Evolutionary conservation across 805 yeast species (phyloP).

Genomic region (Cyberlindnera misumaiensis): DNA sequence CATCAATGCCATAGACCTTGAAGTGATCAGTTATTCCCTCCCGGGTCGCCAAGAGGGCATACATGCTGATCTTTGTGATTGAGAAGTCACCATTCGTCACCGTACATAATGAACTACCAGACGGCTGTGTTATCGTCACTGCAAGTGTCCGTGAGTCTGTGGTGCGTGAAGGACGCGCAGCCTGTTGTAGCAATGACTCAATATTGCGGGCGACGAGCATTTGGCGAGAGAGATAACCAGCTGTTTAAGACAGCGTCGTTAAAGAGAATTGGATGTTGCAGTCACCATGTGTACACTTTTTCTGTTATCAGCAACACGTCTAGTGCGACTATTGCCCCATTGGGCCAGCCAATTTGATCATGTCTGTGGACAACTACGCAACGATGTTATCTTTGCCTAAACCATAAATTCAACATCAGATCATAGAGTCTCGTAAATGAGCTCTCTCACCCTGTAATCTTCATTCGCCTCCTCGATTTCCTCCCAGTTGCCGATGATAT

Average conservation of each 20-base stretch:
- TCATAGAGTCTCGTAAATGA: slow-evolving; percentile 40
- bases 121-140: slow-evolving; percentile 11
- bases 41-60: slow-evolving; percentile 11
- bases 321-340: no score
- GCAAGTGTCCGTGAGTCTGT: slow-evolving; percentile 11
- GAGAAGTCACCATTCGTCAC: slow-evolving; percentile 1
- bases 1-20: slow-evolving; percentile 6
- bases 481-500: slow-evolving; percentile 77
- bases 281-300: no score
- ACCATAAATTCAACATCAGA: no score
- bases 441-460: slow-evolving; percentile 55
- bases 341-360: no score
- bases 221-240: neutral
- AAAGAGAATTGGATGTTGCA: no score
- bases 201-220: slow-evolving; percentile 18
- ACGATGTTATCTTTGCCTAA: no score
- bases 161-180: slow-evolving; percentile 11
- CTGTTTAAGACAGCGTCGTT: no score
- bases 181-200: slow-evolving; percentile 14
- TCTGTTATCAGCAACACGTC: no score
- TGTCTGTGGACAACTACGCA: no score
- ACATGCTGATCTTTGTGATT: slow-evolving; percentile 15
- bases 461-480: slow-evolving; percentile 86
- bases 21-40: slow-evolving; percentile 7
- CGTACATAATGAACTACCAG: slow-evolving; percentile 14